A percentile compares a stretch with the other conserved stretches of the same genome.
These are phyloP conservation scores for Aspergillus baeticus DNA, from an alignment of 495 filamentous ascomycete genomes.

Conservation along the genomic window DNA sequence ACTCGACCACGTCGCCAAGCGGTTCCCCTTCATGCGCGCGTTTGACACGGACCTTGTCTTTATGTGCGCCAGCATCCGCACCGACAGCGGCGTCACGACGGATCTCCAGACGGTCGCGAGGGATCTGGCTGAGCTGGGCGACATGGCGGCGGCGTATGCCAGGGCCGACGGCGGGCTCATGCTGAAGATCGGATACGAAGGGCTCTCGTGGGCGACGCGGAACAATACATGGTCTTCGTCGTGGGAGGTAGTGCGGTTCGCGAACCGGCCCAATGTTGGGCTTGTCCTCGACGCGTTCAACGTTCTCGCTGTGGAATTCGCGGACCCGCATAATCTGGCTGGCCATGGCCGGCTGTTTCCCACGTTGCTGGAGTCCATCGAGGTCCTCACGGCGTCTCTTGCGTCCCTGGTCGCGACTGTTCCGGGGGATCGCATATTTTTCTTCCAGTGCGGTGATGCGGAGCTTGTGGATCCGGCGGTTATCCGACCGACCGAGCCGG, in stretches of 20 bases:
- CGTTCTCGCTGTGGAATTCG: conserved; percentile 63
- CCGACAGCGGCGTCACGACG: conserved; percentile 29
- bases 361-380: background rate
- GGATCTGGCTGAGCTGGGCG: conserved; percentile 33
- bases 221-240: conserved; percentile 61
- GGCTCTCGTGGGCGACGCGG: conserved; percentile 58
- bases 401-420: conserved; percentile 49
- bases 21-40: conserved; percentile 39
- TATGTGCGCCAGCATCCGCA: conserved; percentile 35
- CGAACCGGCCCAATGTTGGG: conserved; percentile 58
- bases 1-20: conserved; percentile 30
- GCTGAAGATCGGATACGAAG: conserved; percentile 34
- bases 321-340: conserved; percentile 49
- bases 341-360: conserved; percentile 29
- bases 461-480: conserved; percentile 51
- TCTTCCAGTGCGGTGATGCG: conserved; percentile 71
- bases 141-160: conserved; percentile 31
- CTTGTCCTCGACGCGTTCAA: conserved; percentile 72
- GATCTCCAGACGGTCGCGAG: conserved; percentile 30
- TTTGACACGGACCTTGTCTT: conserved; percentile 37
- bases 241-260: conserved; percentile 57
- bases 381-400: conserved; percentile 31
- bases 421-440: conserved; percentile 62
- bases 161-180: conserved; percentile 28
- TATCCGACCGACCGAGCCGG: conserved; percentile 23